phyloP scores from a whole-genome alignment of 2,329 filamentous ascomycete species.

The Pestalotiopsis sp. region DNA sequence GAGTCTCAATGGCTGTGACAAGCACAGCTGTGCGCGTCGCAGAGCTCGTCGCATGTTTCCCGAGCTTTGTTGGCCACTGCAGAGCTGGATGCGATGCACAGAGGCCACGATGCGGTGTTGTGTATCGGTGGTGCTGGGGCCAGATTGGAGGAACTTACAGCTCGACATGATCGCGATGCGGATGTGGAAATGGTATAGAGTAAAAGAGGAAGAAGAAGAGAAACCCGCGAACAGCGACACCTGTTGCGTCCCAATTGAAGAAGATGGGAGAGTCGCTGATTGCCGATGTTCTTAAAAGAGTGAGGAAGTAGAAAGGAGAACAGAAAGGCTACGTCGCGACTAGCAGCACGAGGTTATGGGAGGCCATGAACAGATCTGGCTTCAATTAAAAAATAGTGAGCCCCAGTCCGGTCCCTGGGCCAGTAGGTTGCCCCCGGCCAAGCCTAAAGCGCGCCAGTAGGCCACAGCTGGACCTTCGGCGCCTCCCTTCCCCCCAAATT shows the following conservation, averaged over 20 bases:
- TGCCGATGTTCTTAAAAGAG: neutral
- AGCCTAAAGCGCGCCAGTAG: conserved; percentile 10
- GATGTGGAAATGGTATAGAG: conserved; percentile 17
- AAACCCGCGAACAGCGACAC: conserved; percentile 12
- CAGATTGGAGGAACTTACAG: conserved; percentile 31
- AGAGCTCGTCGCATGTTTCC: conserved; percentile 20
- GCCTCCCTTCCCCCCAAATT: neutral
- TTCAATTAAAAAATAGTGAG: conserved; percentile 25
- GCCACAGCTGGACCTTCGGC: neutral
- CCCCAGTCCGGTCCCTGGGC: neutral
- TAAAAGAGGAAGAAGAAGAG: conserved; percentile 24
- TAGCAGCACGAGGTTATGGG: conserved; percentile 10
- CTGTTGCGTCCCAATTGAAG: conserved; percentile 19
- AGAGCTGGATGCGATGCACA: neutral
- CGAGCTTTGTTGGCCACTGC: neutral
- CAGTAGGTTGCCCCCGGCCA: neutral
- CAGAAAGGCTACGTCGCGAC: conserved; percentile 12
- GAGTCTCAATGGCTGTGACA: conserved; percentile 17
- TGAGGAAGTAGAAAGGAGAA: conserved; percentile 4
- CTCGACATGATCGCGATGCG: conserved; percentile 36
- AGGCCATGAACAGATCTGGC: conserved; percentile 28
- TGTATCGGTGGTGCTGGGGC: conserved; percentile 8
- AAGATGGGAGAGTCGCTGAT: conserved; percentile 17
- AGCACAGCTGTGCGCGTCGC: conserved; percentile 10
- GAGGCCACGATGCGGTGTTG: neutral